These are phyloP conservation scores for Ceratobasidium sp. DNA, from an alignment of 1,284 basidiomycete genomes.

Conservation along the genomic window DNA sequence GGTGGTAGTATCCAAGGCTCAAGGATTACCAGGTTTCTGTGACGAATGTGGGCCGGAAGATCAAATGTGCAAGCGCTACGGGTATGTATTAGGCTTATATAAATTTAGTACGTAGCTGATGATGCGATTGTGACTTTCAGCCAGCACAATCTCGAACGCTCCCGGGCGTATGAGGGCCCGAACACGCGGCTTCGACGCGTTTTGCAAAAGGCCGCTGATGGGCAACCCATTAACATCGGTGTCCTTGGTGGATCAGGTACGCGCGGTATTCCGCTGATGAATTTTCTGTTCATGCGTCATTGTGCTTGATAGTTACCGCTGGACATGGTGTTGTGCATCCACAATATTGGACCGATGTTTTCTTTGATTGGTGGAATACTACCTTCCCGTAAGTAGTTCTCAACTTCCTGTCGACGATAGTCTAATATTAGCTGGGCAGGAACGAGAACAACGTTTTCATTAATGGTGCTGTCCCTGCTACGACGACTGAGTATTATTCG, in stretches of 20 bases:
- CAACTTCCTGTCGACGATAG: not conserved
- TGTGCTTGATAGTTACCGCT: conserved; percentile 44
- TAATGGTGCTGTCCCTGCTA: conserved; percentile 50
- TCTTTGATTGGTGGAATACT: conserved; percentile 47
- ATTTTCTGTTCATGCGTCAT: not conserved
- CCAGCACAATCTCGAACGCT: conserved; percentile 49
- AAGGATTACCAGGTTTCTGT: conserved; percentile 43
- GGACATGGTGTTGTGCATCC: conserved; percentile 47
- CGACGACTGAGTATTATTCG: conserved; percentile 48
- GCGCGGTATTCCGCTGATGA: not conserved
- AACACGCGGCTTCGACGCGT: conserved; percentile 49
- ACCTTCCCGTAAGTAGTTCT: conserved; percentile 46
- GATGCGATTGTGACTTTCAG: conserved; percentile 10
- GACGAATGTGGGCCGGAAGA: conserved; percentile 49
- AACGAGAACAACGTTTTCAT: conserved; percentile 43
- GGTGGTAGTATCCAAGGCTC: conserved; percentile 18
- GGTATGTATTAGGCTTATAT: conserved; percentile 36
- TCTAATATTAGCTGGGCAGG: conserved; percentile 1
- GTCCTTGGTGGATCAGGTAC: conserved; percentile 49
- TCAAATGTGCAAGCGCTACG: conserved; percentile 48
- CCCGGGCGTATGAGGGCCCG: conserved; percentile 50
- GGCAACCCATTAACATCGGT: conserved; percentile 49
- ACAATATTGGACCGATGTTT: conserved; percentile 46
- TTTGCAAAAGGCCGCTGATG: conserved; percentile 48
- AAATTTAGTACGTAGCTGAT: not conserved